Evolutionary conservation across 176 grass and related monocot species (phyloP).

Genomic region (Aegilops umbellulata): DNA sequence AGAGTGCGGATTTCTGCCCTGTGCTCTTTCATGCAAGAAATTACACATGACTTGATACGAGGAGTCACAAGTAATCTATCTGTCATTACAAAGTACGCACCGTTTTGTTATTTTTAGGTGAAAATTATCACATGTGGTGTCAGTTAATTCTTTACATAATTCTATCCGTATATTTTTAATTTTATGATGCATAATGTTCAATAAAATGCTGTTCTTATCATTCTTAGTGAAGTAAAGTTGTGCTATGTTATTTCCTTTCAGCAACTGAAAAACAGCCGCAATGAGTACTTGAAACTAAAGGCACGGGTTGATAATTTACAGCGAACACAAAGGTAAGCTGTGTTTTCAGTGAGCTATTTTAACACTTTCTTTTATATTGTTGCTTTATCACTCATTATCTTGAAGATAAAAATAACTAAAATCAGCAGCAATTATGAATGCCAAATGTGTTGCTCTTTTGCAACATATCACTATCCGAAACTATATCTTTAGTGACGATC

Average conservation of each 20-base stretch:
- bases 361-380: neutral
- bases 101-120: neutral
- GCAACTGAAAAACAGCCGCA: slow-evolving; percentile 61
- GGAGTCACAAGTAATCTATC: neutral
- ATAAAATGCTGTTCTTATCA: neutral
- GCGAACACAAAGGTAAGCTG: slow-evolving; percentile 55
- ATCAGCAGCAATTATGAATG: neutral
- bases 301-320: slow-evolving; percentile 66
- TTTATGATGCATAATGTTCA: neutral
- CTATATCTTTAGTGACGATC: neutral
- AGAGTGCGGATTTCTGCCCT: neutral
- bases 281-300: slow-evolving; percentile 77
- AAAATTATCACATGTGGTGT: neutral
- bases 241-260: slow-evolving; percentile 23
- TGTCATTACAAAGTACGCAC: neutral
- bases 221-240: neutral
- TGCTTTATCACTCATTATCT: neutral
- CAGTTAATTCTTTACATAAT: neutral
- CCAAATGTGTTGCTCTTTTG: neutral
- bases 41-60: neutral
- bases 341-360: neutral
- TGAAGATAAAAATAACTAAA: neutral
- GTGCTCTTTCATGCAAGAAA: neutral
- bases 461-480: neutral
- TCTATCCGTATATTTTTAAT: neutral